A percentile compares a stretch with the other conserved stretches of the same genome.
These are phyloP conservation scores for Bruguiera sexangula DNA, from an alignment of 345 rosid species.

Conservation along the genomic window DNA sequence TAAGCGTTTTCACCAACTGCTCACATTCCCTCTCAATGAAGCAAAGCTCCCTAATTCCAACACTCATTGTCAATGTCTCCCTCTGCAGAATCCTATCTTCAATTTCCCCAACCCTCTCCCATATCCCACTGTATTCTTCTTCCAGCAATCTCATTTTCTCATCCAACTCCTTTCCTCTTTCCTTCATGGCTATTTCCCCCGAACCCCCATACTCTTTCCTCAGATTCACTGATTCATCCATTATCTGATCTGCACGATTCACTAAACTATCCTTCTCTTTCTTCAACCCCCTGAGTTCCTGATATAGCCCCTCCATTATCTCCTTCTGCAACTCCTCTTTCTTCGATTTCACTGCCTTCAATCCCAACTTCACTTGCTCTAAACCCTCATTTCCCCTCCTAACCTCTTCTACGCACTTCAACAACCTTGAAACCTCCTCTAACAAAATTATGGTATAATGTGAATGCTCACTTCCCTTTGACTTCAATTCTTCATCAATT, in stretches of 20 bases:
- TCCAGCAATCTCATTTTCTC: conserved; percentile 28
- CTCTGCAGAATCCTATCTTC: neutral
- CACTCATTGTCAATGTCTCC: neutral
- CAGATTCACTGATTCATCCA: conserved; percentile 40
- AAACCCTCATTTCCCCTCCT: conserved; percentile 51
- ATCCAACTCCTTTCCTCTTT: conserved; percentile 28
- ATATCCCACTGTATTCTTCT: neutral
- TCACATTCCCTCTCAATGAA: conserved; percentile 41
- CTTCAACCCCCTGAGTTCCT: conserved; percentile 45
- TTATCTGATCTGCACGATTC: conserved; percentile 47
- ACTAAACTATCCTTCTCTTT: conserved; percentile 47
- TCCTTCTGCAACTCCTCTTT: conserved; percentile 59
- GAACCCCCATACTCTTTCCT: conserved; percentile 38
- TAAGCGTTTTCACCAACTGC: conserved; percentile 61
- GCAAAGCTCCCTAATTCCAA: conserved; percentile 5
- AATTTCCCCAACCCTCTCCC: conserved; percentile 1
- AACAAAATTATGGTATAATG: conserved; percentile 53
- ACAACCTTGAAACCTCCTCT: conserved; percentile 52
- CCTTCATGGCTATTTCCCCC: neutral
- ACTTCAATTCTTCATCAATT: conserved; percentile 28
- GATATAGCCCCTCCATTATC: conserved; percentile 54
- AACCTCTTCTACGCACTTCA: conserved; percentile 53
- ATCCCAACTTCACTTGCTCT: conserved; percentile 36
- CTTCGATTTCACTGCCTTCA: conserved; percentile 52
- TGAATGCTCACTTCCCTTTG: conserved; percentile 50